Percentiles rank a stretch among this genome's conserved stretches.
Conservation (phyloP, 352 stramenopile species). For the Pythium volutum region DNA sequence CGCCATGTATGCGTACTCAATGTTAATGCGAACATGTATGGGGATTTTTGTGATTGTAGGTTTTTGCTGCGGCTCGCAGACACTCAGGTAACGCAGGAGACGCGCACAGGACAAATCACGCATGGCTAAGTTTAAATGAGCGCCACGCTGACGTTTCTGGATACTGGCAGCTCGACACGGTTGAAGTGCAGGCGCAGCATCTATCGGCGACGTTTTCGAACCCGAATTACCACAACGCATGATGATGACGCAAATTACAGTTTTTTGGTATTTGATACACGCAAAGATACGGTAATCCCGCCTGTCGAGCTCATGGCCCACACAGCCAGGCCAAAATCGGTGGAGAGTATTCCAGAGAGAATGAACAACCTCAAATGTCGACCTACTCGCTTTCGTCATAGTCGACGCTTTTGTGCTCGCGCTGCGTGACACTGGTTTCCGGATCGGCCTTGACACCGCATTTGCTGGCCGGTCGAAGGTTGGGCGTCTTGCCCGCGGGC, state of each 20-base stretch:
- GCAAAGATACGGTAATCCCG: background rate
- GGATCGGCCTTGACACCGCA: conserved; percentile 7
- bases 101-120: background rate
- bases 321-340: too few species aligned
- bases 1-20: background rate
- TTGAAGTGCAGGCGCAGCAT: conserved; percentile 68
- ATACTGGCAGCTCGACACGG: conserved; percentile 57
- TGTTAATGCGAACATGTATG: background rate
- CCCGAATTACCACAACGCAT: conserved; percentile 55
- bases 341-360: background rate
- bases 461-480: conserved; percentile 2
- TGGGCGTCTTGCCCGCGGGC: background rate
- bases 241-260: background rate
- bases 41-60: conserved; percentile 10
- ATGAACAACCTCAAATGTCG: conserved; percentile 21
- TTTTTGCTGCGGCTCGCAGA: conserved; percentile 68
- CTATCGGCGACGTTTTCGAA: conserved; percentile 56
- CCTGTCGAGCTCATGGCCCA: background rate
- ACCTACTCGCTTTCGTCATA: conserved; percentile 17
- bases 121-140: background rate
- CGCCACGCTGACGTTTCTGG: background rate
- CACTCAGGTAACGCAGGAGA: conserved; percentile 40
- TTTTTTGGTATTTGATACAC: background rate
- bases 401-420: conserved; percentile 12
- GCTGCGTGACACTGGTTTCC: background rate